phyloP scores from a whole-genome alignment of 2,329 filamentous ascomycete genomes.

The Cryphonectria japonica region DNA sequence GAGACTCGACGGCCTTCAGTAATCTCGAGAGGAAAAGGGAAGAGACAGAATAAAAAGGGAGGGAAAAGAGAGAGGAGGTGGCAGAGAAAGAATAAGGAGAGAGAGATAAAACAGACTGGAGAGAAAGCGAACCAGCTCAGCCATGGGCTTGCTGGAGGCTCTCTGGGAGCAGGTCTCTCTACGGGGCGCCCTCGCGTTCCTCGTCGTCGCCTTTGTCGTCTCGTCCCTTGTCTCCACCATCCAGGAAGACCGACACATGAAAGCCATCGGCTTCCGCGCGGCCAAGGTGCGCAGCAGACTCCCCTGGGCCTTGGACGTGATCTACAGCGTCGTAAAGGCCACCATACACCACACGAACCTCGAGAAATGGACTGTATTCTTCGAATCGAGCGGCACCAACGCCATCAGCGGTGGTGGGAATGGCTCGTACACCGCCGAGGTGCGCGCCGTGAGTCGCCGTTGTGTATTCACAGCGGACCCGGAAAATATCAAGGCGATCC shows the following conservation, averaged over 20 bases:
- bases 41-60: not conserved
- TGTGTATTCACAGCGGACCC: slow-evolving; percentile 78
- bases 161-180: slow-evolving; percentile 50
- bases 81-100: not conserved
- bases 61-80: not conserved
- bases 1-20: not conserved
- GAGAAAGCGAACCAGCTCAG: slow-evolving; percentile 19
- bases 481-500: slow-evolving; percentile 87
- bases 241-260: slow-evolving; percentile 49
- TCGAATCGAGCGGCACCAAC: slow-evolving; percentile 50
- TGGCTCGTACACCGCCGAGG: slow-evolving; percentile 63
- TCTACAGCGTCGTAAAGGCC: slow-evolving; percentile 59
- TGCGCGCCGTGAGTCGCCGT: slow-evolving; percentile 57
- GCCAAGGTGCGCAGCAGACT: slow-evolving; percentile 41
- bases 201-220: slow-evolving; percentile 44
- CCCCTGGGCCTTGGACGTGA: slow-evolving; percentile 68
- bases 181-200: slow-evolving; percentile 42
- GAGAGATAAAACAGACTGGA: not conserved
- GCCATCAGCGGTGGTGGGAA: slow-evolving; percentile 51
- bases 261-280: slow-evolving; percentile 50
- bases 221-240: slow-evolving; percentile 44
- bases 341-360: slow-evolving; percentile 59
- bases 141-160: slow-evolving; percentile 56
- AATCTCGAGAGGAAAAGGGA: not conserved
- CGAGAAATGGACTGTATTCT: slow-evolving; percentile 61